A percentile compares a stretch with the other conserved stretches of the same genome.
Conservation (phyloP, 768 basidiomycete genomes). For the Multifurca ochricompacta region DNA sequence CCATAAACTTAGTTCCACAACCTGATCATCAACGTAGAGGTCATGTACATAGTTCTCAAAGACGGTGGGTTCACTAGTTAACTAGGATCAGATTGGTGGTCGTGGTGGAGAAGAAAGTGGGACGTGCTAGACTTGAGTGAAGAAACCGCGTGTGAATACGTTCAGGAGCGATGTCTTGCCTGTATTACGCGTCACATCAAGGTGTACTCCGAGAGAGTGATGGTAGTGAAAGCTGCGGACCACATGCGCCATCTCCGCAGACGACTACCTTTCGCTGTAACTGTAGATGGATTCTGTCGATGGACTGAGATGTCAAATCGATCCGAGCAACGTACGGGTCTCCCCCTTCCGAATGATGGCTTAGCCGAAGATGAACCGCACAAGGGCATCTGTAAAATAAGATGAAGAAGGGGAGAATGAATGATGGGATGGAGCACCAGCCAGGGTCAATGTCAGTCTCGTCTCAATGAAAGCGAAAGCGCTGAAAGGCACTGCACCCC, state of each 20-base stretch:
- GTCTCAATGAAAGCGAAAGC: slow-evolving; percentile 1
- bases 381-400: slow-evolving; percentile 3
- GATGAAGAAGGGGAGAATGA: background rate
- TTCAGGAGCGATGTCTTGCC: slow-evolving; percentile 82
- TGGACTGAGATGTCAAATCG: background rate
- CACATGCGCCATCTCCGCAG: slow-evolving; percentile 95
- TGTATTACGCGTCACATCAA: slow-evolving; percentile 24
- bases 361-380: slow-evolving; percentile 13
- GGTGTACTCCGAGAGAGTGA: slow-evolving; percentile 7
- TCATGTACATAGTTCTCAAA: slow-evolving; percentile 98
- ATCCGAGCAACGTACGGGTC: background rate
- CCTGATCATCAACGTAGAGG: slow-evolving; percentile 75
- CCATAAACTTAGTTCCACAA: slow-evolving; percentile 91
- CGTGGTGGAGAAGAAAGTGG: background rate
- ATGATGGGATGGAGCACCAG: slow-evolving; percentile 1
- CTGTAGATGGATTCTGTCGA: slow-evolving; percentile 23
- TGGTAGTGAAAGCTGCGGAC: slow-evolving; percentile 35
- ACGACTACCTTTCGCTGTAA: slow-evolving; percentile 69
- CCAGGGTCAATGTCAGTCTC: no score
- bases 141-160: slow-evolving; percentile 86
- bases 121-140: slow-evolving; percentile 87
- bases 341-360: slow-evolving; percentile 10
- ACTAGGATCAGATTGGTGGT: background rate
- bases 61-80: slow-evolving; percentile 76
- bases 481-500: background rate